Conservation (phyloP, 352 stramenopile species). For the Albugo candida region DNA sequence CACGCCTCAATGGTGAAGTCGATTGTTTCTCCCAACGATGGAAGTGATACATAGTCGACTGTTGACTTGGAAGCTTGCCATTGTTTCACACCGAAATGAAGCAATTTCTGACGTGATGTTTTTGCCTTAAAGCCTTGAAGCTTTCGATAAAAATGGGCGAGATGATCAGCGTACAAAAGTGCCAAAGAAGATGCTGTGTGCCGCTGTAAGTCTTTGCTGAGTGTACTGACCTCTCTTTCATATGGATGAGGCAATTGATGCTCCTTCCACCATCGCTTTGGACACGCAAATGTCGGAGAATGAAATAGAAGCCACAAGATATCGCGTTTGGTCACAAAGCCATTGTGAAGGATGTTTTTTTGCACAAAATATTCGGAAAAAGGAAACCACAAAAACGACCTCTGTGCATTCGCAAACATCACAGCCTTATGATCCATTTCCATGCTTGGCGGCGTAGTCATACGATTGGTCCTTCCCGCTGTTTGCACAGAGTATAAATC, state of each 20-base stretch:
- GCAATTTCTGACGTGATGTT: conserved; percentile 22
- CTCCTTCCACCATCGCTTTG: conserved; percentile 35
- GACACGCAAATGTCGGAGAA: conserved; percentile 33
- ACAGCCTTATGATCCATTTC: conserved; percentile 10
- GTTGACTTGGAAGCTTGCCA: conserved; percentile 11
- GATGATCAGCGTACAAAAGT: conserved; percentile 50
- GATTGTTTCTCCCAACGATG: conserved; percentile 28
- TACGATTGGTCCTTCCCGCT: background rate
- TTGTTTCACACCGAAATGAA: conserved; percentile 34
- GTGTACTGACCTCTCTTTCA: background rate
- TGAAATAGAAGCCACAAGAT: conserved; percentile 40
- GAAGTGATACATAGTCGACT: conserved; percentile 35
- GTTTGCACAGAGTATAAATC: conserved; percentile 57
- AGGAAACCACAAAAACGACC: conserved; percentile 45
- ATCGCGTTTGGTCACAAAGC: conserved; percentile 62
- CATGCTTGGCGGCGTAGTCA: background rate
- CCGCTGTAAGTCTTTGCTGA: background rate
- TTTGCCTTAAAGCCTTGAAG: conserved; percentile 19
- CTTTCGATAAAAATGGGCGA: conserved; percentile 39
- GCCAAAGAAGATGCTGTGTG: conserved; percentile 62
- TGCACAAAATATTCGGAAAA: conserved; percentile 66
- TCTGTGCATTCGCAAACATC: no score
- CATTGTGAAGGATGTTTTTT: conserved; percentile 36
- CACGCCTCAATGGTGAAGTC: conserved; percentile 72
- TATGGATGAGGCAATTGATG: conserved; percentile 16